Percentiles rank a stretch among this genome's conserved stretches.
Conservation (phyloP, 2,329 filamentous ascomycete species). For the Erysiphe pisi region DNA sequence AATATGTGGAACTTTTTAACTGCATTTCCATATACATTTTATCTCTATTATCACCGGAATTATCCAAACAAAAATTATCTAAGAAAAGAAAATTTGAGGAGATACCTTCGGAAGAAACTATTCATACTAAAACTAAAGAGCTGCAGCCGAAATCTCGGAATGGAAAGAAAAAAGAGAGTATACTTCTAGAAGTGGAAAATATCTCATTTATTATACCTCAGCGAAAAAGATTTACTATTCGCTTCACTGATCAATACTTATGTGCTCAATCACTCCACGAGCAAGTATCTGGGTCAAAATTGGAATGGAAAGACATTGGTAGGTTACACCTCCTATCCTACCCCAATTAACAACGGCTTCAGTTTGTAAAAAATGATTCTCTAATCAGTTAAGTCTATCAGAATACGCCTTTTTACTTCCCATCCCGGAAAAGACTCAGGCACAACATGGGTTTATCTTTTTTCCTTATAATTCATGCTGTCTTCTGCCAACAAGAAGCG, state of each 20-base stretch:
- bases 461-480: conserved; percentile 45
- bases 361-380: too few species aligned
- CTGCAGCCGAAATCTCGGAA: too few species aligned
- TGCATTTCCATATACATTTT: conserved; percentile 36
- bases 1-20: conserved; percentile 37
- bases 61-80: conserved; percentile 32
- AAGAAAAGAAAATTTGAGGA: conserved; percentile 36
- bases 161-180: conserved; percentile 27
- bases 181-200: conserved; percentile 53
- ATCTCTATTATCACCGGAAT: conserved; percentile 29
- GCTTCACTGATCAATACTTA: conserved; percentile 49
- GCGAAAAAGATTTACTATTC: conserved; percentile 57
- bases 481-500: conserved; percentile 43
- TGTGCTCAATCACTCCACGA: conserved; percentile 45
- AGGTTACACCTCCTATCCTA: conserved; percentile 30
- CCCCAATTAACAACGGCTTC: not conserved
- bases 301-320: conserved; percentile 55
- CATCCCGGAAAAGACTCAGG: conserved; percentile 54
- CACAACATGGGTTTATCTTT: conserved; percentile 56
- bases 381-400: conserved; percentile 34
- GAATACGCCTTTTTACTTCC: conserved; percentile 55
- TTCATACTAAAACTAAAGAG: too few species aligned
- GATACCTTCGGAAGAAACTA: too few species aligned
- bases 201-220: conserved; percentile 57
- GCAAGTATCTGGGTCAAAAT: conserved; percentile 46